Evolutionary conservation across 1,284 basidiomycete species (phyloP).

Genomic region (Irpex rosettiformis): DNA sequence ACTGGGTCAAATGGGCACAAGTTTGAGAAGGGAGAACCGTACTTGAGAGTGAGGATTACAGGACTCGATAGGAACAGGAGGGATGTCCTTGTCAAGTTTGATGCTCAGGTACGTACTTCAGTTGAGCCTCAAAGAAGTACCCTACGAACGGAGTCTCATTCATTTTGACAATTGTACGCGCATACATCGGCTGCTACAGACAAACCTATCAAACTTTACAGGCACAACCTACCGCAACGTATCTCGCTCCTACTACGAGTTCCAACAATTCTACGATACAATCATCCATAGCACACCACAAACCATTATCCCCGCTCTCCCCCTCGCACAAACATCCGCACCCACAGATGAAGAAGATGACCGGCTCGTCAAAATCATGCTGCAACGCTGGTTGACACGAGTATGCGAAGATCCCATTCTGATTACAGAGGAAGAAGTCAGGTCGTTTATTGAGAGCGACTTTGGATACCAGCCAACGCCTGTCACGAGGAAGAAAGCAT

Average conservation of each 20-base stretch:
- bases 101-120: conserved; percentile 69
- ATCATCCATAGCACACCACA: conserved; percentile 83
- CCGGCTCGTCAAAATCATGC: conserved; percentile 85
- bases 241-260: conserved; percentile 87
- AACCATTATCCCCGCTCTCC: conserved; percentile 89
- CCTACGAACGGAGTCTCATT: neutral
- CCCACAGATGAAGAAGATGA: conserved; percentile 96
- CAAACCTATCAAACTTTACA: conserved; percentile 88
- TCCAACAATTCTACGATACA: conserved; percentile 88
- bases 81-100: conserved; percentile 88
- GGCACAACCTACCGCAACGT: conserved; percentile 88
- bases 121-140: too few relatives aligned
- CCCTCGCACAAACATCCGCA: conserved; percentile 88
- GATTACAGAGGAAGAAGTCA: conserved; percentile 83
- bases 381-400: conserved; percentile 89
- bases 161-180: neutral
- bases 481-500: conserved; percentile 65
- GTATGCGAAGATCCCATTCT: conserved; percentile 88
- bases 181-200: conserved; percentile 43
- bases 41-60: conserved; percentile 83
- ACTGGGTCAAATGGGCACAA: conserved; percentile 61
- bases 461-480: conserved; percentile 89
- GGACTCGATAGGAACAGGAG: conserved; percentile 90
- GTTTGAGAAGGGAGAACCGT: conserved; percentile 75
- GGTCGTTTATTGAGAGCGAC: conserved; percentile 92